Evolutionary conservation across 2,329 filamentous ascomycete genomes (phyloP).

Genomic region (Hypoxylon sp.): DNA sequence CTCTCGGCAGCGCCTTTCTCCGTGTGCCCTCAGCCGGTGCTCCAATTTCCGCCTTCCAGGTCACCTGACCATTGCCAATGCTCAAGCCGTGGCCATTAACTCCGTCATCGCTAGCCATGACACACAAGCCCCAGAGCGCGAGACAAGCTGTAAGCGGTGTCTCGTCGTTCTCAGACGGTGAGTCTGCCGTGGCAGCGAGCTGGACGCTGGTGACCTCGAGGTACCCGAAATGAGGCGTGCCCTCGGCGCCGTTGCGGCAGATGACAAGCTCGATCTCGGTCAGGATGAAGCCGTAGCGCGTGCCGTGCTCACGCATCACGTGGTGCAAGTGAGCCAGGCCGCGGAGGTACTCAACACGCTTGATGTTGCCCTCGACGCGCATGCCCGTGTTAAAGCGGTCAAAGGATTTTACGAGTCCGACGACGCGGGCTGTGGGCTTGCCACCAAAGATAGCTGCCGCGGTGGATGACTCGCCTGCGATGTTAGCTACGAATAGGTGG

Average conservation of each 20-base stretch:
- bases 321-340: constrained; percentile 89
- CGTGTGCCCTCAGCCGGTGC: constrained; percentile 80
- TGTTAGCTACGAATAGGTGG: constrained; percentile 76
- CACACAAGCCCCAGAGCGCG: constrained; percentile 83
- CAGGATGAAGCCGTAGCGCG: constrained; percentile 95
- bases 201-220: constrained; percentile 79
- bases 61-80: constrained; percentile 64
- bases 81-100: constrained; percentile 67
- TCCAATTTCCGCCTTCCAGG: constrained; percentile 80
- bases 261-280: constrained; percentile 96
- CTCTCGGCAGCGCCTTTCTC: constrained; percentile 77
- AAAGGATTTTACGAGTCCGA: constrained; percentile 87
- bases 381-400: constrained; percentile 96
- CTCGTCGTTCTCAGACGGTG: constrained; percentile 51
- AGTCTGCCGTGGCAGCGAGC: constrained; percentile 60
- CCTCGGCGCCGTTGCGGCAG: constrained; percentile 82
- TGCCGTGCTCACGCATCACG: constrained; percentile 93
- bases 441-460: constrained; percentile 68
- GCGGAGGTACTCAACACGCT: constrained; percentile 89
- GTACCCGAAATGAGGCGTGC: constrained; percentile 87
- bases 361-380: constrained; percentile 86
- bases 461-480: constrained; percentile 68
- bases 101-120: constrained; percentile 75
- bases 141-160: constrained; percentile 77
- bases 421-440: constrained; percentile 62